Conservation (phyloP, 768 basidiomycete genomes). For the Termitomyces sp. region DNA sequence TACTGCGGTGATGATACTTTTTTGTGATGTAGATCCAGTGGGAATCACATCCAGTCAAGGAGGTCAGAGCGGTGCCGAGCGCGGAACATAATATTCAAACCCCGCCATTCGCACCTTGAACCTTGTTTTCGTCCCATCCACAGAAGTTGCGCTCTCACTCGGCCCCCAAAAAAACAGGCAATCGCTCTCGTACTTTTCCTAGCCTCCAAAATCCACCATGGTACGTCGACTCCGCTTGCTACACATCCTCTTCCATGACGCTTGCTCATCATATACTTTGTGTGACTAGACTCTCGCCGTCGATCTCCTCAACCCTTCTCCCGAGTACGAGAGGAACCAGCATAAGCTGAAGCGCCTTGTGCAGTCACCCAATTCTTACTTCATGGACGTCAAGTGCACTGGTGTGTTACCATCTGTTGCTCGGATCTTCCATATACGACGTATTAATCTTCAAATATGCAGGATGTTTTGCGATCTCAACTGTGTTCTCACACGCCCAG, state of each 20-base stretch:
- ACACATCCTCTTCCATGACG: background rate
- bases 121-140: conserved; percentile 35
- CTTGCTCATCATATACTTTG: conserved; percentile 1
- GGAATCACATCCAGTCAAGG: conserved; percentile 1
- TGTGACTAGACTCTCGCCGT: conserved; percentile 81
- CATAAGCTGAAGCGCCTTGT: conserved; percentile 99
- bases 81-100: conserved; percentile 25
- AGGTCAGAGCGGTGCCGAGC: conserved; percentile 21
- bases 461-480: conserved; percentile 95
- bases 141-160: conserved; percentile 32
- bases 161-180: conserved; percentile 30
- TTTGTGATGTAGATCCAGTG: too few relatives aligned
- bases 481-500: conserved; percentile 99
- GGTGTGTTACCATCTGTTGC: conserved; percentile 47
- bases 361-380: conserved; percentile 97
- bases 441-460: conserved; percentile 8
- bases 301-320: conserved; percentile 95
- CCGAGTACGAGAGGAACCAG: conserved; percentile 79
- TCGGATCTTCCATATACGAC: conserved; percentile 9
- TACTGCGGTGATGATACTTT: too few relatives aligned
- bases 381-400: conserved; percentile 99
- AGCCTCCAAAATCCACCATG: conserved; percentile 29
- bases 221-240: conserved; percentile 13
- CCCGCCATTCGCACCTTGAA: conserved; percentile 29
- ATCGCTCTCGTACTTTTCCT: conserved; percentile 18